A percentile compares a stretch with the other conserved stretches of the same genome.
These are phyloP conservation scores for Eucalyptus sideroxylon DNA, from an alignment of 345 rosid genomes.

Conservation along the genomic window DNA sequence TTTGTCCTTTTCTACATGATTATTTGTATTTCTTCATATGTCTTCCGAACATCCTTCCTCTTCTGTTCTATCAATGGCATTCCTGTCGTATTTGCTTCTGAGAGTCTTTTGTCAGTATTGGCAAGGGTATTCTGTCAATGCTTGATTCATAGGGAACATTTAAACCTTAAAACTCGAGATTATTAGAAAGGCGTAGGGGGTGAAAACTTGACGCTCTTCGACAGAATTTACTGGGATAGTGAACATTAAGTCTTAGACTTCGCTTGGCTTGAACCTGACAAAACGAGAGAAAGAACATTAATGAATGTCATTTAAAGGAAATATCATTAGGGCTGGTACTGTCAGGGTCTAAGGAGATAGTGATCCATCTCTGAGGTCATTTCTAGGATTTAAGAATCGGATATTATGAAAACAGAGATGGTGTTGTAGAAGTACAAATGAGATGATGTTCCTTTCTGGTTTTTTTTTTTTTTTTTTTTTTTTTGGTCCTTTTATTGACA, in stretches of 20 bases:
- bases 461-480: not conserved
- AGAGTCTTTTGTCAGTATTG: not conserved
- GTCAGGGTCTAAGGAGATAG: not conserved
- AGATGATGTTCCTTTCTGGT: not conserved
- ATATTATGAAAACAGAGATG: not conserved
- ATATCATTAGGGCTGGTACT: not conserved
- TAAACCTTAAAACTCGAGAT: not conserved
- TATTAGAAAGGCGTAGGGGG: not conserved
- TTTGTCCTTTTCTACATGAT: not conserved
- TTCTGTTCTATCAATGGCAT: not conserved
- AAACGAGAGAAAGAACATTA: not conserved
- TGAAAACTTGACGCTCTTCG: not conserved
- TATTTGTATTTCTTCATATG: not conserved
- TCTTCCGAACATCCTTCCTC: not conserved
- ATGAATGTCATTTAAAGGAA: not conserved
- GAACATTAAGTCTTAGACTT: not conserved
- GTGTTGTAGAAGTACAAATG: not conserved
- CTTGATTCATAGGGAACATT: not conserved
- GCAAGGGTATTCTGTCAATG: not conserved
- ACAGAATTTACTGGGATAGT: not conserved
- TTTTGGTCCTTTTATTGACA: not conserved
- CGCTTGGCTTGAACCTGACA: not conserved
- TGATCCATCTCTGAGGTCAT: not conserved
- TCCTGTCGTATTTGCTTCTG: not conserved
- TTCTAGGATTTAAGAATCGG: not conserved